A percentile compares a stretch with the other conserved stretches of the same genome.
phyloP scores from a whole-genome alignment of 2,329 filamentous ascomycete species.

The Hypoxylon sp. region DNA sequence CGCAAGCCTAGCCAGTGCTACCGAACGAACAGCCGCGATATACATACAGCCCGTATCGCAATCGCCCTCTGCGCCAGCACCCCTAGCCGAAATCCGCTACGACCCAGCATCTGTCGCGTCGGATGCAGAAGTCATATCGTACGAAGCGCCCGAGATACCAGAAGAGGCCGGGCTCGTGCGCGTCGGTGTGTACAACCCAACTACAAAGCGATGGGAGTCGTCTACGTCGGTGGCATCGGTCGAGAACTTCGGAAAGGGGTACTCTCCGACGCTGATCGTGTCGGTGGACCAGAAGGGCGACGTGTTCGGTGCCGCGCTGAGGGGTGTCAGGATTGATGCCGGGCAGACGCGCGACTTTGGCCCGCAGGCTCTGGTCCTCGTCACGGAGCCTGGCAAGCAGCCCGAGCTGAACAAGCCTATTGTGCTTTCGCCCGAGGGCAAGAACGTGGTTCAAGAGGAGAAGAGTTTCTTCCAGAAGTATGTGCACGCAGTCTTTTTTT shows the following conservation, averaged over 20 bases:
- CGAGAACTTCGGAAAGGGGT: slow-evolving; percentile 69
- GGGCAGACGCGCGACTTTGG: slow-evolving; percentile 72
- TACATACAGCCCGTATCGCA: slow-evolving; percentile 61
- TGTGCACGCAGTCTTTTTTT: slow-evolving; percentile 48
- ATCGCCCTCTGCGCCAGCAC: slow-evolving; percentile 47
- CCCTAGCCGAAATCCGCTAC: slow-evolving; percentile 67
- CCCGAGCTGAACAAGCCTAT: slow-evolving; percentile 71
- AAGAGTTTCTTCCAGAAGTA: slow-evolving; percentile 75
- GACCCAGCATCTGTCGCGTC: slow-evolving; percentile 54
- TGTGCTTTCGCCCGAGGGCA: slow-evolving; percentile 67
- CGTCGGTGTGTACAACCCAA: slow-evolving; percentile 64
- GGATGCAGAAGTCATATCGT: slow-evolving; percentile 59
- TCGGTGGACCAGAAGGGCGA: slow-evolving; percentile 55
- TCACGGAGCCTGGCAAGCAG: slow-evolving; percentile 59
- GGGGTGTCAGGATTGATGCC: slow-evolving; percentile 68
- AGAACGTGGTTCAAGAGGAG: slow-evolving; percentile 64
- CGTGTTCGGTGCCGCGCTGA: slow-evolving; percentile 60
- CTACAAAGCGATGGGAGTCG: slow-evolving; percentile 58
- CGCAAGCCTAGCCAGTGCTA: slow-evolving; percentile 50
- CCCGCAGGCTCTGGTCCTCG: slow-evolving; percentile 63
- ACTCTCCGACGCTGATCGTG: slow-evolving; percentile 64
- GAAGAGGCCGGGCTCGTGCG: slow-evolving; percentile 60
- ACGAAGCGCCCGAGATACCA: slow-evolving; percentile 64
- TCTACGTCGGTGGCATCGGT: slow-evolving; percentile 64
- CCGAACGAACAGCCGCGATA: slow-evolving; percentile 57